Evolutionary conservation across 495 filamentous ascomycete species (phyloP), one percentile per base, ranked within the genome.

Genomic region (Durotheca rogersii): DNA sequence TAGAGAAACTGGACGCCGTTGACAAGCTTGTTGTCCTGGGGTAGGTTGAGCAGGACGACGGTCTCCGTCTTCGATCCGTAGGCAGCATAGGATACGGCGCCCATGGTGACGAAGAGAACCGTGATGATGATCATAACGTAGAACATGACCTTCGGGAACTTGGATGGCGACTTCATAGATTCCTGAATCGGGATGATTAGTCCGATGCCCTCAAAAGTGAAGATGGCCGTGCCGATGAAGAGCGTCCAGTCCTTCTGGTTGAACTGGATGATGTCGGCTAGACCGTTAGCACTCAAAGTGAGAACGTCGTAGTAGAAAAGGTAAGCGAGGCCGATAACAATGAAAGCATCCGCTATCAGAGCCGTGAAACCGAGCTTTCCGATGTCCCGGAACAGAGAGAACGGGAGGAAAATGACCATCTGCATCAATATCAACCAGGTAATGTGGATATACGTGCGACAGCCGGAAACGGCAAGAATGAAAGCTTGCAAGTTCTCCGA

Each of bases 121-220:
- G 88, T 90, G 63, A 97, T 96, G 64, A 96, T 82, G 51, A 96
- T 78, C 93, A 97, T 97, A 45, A 96, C 88, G 44, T 77, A 78
- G 23, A 80, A 88, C 41, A 98, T 81, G 25, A 98, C 88, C 44
- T 75, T 79, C 16, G 91, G 89, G 64, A 98, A 96, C 60, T 94
- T 89, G 41, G 82, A 76, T 1, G 89, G 93, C 37, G 88, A 74
- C 62, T 82, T 85, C 93, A 98, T 98, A 2, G 90, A 93, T 62
- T 93, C 89, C 69, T 98, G 94, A 47, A 98, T 97, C 2, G 93
- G 93, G 47, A 98, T 96, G 69, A 98, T 95, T n/a, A 98, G 80
- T 14, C 93, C 93, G 55, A 98, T 90, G 14, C 93, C 93, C 64
- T 98, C 93, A 56, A 96, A 98, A 4, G 93, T 98, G 74, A 98